Conservation (phyloP, 805 yeast genomes). For the Ascoidea asiatica region DNA sequence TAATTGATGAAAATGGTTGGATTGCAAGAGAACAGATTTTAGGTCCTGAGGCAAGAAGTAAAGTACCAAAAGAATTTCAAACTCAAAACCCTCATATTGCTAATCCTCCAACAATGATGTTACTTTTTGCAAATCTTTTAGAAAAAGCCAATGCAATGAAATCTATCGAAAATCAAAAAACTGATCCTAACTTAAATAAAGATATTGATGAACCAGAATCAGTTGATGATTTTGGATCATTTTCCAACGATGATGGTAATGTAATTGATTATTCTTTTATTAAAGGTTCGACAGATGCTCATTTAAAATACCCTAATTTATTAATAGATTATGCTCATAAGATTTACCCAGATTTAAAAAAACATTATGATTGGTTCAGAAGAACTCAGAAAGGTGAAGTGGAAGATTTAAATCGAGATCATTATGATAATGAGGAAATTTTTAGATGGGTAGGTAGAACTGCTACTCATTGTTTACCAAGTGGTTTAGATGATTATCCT, state of each 20-base stretch:
- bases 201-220: conserved; percentile 20
- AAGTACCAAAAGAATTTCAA: conserved; percentile 74
- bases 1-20: conserved; percentile 91
- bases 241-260: conserved; percentile 1
- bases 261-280: conserved; percentile 11
- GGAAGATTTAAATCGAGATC: conserved; percentile 54
- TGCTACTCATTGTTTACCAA: conserved; percentile 69
- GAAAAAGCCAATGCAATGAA: conserved; percentile 24
- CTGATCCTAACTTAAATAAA: conserved; percentile 12
- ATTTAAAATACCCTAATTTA: conserved; percentile 45
- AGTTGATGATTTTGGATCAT: conserved; percentile 11
- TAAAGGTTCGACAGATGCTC: conserved; percentile 32
- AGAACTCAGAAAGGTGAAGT: conserved; percentile 65
- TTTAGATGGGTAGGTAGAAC: conserved; percentile 95
- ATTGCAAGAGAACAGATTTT: conserved; percentile 90
- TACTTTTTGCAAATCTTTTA: conserved; percentile 48
- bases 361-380: conserved; percentile 79
- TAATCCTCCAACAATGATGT: conserved; percentile 88
- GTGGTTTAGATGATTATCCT: conserved; percentile 95
- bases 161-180: background rate
- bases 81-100: conserved; percentile 84
- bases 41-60: conserved; percentile 80
- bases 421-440: conserved; percentile 38
- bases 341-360: conserved; percentile 64
- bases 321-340: conserved; percentile 41